These are phyloP conservation scores for Lasiodiplodia gonubiensis DNA, from an alignment of 2,329 filamentous ascomycete genomes.

Conservation along the genomic window DNA sequence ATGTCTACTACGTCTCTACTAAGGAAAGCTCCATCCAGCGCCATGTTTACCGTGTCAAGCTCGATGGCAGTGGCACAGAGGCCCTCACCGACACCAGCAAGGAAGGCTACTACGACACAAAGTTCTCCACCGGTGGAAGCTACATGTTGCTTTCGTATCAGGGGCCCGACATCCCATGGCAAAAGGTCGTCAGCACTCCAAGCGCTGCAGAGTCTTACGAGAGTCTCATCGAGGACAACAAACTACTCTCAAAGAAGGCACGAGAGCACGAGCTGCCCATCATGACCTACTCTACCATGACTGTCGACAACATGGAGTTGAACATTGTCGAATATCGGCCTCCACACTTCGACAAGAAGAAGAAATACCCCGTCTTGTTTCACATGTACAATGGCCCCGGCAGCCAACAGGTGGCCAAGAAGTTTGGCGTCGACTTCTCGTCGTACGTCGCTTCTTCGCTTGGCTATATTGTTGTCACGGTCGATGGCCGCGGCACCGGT, in stretches of 20 bases:
- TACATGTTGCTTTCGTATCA: slow-evolving; percentile 85
- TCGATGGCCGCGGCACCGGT: slow-evolving; percentile 92
- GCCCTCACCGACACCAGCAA: slow-evolving; percentile 74
- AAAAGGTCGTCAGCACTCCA: slow-evolving; percentile 86
- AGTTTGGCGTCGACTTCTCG: slow-evolving; percentile 86
- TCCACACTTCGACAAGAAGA: slow-evolving; percentile 81
- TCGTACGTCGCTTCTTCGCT: slow-evolving; percentile 83
- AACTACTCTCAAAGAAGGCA: slow-evolving; percentile 69
- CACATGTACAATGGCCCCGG: slow-evolving; percentile 92
- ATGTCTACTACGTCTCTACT: slow-evolving; percentile 90
- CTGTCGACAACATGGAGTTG: slow-evolving; percentile 77
- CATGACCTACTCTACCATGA: slow-evolving; percentile 80
- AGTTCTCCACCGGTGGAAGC: slow-evolving; percentile 81
- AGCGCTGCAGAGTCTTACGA: slow-evolving; percentile 69
- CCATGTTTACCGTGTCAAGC: slow-evolving; percentile 86
- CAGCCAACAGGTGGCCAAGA: slow-evolving; percentile 85
- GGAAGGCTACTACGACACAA: slow-evolving; percentile 79
- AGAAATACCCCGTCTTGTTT: slow-evolving; percentile 93
- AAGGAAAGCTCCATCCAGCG: slow-evolving; percentile 88
- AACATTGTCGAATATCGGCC: slow-evolving; percentile 84
- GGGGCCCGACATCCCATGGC: slow-evolving; percentile 86
- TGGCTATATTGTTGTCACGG: slow-evolving; percentile 92
- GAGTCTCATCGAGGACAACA: slow-evolving; percentile 79
- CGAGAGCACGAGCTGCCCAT: slow-evolving; percentile 81
- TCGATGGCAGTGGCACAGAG: slow-evolving; percentile 76